Evolutionary conservation across 257 asterid species (phyloP), one percentile per base, ranked within the genome.

Genomic region (Cruciata laevipes): DNA sequence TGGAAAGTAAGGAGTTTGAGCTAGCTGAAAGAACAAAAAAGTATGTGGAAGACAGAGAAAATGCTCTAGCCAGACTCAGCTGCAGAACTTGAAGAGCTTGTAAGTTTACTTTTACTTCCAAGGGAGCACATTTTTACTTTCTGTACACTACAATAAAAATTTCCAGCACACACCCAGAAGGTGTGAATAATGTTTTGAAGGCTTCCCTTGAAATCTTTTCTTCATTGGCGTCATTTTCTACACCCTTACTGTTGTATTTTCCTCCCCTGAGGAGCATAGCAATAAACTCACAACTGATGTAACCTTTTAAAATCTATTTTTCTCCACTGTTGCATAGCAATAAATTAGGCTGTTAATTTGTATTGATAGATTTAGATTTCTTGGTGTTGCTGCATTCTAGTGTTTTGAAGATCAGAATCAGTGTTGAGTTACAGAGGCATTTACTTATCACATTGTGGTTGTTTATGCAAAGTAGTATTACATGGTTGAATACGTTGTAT

Each of bases 1-100:
- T 93, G 96, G 25, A 44, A 30, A 56, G 51, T 35, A 76, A 75
- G 76, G 91, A 95, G 47, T 87, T 75, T 55, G 77, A 72, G 67
- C 73, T 75, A 52, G 66, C 82, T 2, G 86, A 85, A 77, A 42
- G 16, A 53, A 80, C 88, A 44, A 67, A 52, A 62, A 38, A 21
- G 16, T 25, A 76, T 66, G 44, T 72, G 69, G 68, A 63, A 53
- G 69, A 52, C 16, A 27, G 66, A 38, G 61, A 25, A 25, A 33
- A 52, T 61, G 66, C 56, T 1, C 16, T 33, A 31, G 13, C 32
- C 24, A 58, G 27, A 17, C 57, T 44, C 12, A 12, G 61, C 20
- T n/a, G 23, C 67, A 42, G 63, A 35, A 66, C 58, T 33, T 57
- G n/a, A 32, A 14, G 47, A 60, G 65, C 67, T 72, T 47, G 68